A percentile compares a stretch with the other conserved stretches of the same genome.
These are phyloP conservation scores for Bertia moriformis DNA, from an alignment of 2,329 filamentous ascomycete genomes.

Conservation along the genomic window DNA sequence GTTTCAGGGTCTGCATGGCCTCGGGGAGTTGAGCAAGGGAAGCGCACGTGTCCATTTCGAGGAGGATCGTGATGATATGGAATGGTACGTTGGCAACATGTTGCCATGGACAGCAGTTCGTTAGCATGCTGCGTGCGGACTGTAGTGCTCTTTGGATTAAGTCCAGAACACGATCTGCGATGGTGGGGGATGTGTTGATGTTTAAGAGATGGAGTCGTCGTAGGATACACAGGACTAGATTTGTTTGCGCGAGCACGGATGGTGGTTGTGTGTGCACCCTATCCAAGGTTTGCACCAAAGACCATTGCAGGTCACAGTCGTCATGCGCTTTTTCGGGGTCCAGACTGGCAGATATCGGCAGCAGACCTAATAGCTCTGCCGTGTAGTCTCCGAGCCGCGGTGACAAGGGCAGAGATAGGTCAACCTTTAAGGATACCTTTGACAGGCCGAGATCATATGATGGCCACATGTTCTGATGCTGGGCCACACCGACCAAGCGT, in stretches of 20 bases:
- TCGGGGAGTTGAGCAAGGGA: slow-evolving; percentile 30
- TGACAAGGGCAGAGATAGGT: slow-evolving; percentile 23
- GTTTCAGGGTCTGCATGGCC: slow-evolving; percentile 30
- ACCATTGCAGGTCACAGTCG: slow-evolving; percentile 23
- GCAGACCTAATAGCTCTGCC: slow-evolving; percentile 31
- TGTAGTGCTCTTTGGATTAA: slow-evolving; percentile 27
- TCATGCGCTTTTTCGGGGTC: slow-evolving; percentile 31
- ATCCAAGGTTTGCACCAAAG: slow-evolving; percentile 23
- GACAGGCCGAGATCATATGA: slow-evolving; percentile 43
- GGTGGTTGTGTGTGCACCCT: slow-evolving; percentile 22
- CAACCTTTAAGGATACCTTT: slow-evolving; percentile 26
- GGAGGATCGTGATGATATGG: slow-evolving; percentile 37
- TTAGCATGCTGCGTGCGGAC: slow-evolving; percentile 28
- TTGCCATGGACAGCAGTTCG: slow-evolving; percentile 34
- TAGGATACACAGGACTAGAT: slow-evolving; percentile 38
- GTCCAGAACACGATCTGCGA: slow-evolving; percentile 29
- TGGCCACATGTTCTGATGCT: slow-evolving; percentile 43
- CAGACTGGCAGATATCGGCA: slow-evolving; percentile 35
- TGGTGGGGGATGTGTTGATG: slow-evolving; percentile 22
- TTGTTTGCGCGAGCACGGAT: slow-evolving; percentile 32
- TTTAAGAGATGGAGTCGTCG: slow-evolving; percentile 35
- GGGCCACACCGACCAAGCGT: slow-evolving; percentile 31
- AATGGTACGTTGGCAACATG: slow-evolving; percentile 45
- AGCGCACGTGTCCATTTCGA: slow-evolving; percentile 36
- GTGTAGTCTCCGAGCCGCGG: slow-evolving; percentile 23